Conservation (phyloP, 2,329 filamentous ascomycete species). For the Phyllosticta paracitricarpa region DNA sequence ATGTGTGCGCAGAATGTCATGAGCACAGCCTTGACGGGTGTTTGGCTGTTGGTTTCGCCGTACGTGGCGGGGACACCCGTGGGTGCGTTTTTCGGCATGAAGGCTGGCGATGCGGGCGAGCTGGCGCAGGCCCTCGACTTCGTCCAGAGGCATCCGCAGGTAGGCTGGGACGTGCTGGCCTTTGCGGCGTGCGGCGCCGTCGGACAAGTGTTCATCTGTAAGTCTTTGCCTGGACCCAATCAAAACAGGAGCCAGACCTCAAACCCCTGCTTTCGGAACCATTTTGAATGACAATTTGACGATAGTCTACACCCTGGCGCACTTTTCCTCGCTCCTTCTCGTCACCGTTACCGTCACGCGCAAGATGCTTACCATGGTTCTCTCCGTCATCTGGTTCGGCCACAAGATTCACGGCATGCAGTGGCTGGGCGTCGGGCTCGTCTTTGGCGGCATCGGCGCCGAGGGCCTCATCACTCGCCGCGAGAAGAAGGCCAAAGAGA, state of each 20-base stretch:
- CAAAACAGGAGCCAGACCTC: not conserved
- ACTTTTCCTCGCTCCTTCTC: slow-evolving; percentile 82
- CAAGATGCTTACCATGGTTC: slow-evolving; percentile 99
- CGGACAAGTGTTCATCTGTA: slow-evolving; percentile 87
- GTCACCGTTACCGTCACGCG: slow-evolving; percentile 95
- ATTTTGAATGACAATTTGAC: not conserved
- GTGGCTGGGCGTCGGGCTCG: slow-evolving; percentile 82
- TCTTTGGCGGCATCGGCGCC: slow-evolving; percentile 90
- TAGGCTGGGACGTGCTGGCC: slow-evolving; percentile 78
- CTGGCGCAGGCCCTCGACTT: slow-evolving; percentile 71
- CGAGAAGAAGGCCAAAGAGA: slow-evolving; percentile 76
- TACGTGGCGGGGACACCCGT: slow-evolving; percentile 58
- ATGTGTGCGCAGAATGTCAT: slow-evolving; percentile 97
- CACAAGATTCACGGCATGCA: slow-evolving; percentile 81
- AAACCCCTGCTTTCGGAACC: not conserved
- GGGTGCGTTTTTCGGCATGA: slow-evolving; percentile 33
- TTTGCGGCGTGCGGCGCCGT: slow-evolving; percentile 87
- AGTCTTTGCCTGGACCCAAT: slow-evolving; percentile 13
- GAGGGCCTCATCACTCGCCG: slow-evolving; percentile 71
- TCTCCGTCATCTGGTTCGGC: slow-evolving; percentile 90
- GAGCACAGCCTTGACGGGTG: slow-evolving; percentile 63
- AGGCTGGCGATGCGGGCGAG: slow-evolving; percentile 51
- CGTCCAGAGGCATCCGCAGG: slow-evolving; percentile 65
- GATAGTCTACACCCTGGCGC: slow-evolving; percentile 72
- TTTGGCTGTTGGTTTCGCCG: slow-evolving; percentile 69